phyloP scores from a whole-genome alignment of 2,329 filamentous ascomycete genomes.

The Beauveria sp. region DNA sequence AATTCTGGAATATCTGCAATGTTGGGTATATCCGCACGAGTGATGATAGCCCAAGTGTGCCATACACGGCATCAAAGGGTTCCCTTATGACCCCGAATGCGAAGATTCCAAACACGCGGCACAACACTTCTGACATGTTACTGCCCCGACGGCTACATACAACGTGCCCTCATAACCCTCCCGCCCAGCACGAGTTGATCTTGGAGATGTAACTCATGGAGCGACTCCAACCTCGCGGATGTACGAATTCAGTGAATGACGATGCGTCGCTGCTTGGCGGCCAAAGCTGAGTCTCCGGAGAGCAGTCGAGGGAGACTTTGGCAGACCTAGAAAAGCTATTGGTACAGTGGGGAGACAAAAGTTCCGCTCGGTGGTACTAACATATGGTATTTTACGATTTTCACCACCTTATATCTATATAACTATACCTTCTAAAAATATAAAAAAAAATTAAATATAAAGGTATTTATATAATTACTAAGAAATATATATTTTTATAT shows the following conservation, averaged over 20 bases:
- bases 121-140: background rate
- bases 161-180: background rate
- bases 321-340: no score
- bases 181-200: background rate
- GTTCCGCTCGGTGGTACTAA: no score
- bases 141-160: background rate
- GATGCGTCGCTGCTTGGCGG: background rate
- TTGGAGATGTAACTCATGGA: background rate
- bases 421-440: no score
- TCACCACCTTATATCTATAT: no score
- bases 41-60: background rate
- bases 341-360: no score
- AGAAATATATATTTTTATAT: no score
- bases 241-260: conserved; percentile 7
- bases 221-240: background rate
- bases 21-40: no score
- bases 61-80: background rate
- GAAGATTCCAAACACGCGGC: background rate
- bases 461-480: no score
- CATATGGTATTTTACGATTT: no score
- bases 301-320: background rate
- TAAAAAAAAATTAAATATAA: no score
- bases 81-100: background rate
- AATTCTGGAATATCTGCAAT: no score
- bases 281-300: background rate